Conservation (phyloP, 1,139 yeast species). For the Tardiomyces blankii region DNA sequence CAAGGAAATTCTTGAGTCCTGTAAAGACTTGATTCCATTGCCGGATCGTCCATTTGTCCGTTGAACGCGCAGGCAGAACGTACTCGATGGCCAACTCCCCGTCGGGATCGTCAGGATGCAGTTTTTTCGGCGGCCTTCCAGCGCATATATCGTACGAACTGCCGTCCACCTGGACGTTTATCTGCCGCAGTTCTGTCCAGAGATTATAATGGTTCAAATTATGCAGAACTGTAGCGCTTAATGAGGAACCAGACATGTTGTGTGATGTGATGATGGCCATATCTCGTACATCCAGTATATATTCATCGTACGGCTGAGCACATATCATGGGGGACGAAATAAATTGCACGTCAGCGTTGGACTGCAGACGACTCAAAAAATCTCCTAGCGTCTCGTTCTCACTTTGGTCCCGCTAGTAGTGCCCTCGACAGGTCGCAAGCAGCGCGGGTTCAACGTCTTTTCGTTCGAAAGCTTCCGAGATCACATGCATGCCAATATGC, state of each 20-base stretch:
- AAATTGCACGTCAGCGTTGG: too few relatives aligned
- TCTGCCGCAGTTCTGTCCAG: background rate
- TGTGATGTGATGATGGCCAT: too few relatives aligned
- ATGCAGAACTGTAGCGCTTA: background rate
- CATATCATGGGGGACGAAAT: too few relatives aligned
- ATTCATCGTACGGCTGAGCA: too few relatives aligned
- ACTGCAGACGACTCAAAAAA: too few relatives aligned
- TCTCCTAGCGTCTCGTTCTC: too few relatives aligned
- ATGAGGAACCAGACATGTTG: background rate
- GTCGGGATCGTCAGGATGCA: constrained; percentile 23
- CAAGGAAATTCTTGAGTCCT: constrained; percentile 9
- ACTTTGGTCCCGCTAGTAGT: too few relatives aligned
- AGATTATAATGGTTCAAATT: background rate
- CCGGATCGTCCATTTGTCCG: constrained; percentile 22
- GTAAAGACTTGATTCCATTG: constrained; percentile 24
- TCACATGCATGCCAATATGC: too few relatives aligned
- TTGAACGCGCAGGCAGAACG: constrained; percentile 21
- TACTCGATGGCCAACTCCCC: constrained; percentile 12
- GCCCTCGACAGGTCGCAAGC: too few relatives aligned
- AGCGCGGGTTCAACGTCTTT: too few relatives aligned
- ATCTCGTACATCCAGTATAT: too few relatives aligned
- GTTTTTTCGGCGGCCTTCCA: constrained; percentile 24
- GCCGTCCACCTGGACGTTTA: background rate
- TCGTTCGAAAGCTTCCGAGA: too few relatives aligned
- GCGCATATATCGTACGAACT: background rate